These are phyloP conservation scores for Heritiera littoralis DNA, from an alignment of 345 rosid genomes.

Conservation along the genomic window DNA sequence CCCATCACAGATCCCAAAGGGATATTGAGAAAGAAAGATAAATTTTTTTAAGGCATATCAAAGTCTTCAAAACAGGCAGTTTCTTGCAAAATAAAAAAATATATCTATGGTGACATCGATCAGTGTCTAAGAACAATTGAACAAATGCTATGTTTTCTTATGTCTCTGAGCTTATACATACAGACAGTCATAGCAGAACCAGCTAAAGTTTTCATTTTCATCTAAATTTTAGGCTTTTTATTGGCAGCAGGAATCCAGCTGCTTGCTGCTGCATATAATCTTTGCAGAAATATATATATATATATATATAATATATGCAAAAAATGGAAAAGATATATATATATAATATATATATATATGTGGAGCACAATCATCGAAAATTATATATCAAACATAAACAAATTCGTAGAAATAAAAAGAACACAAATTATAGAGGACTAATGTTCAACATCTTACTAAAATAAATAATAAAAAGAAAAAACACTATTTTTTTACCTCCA, in stretches of 20 bases:
- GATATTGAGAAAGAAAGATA: conserved; percentile 11
- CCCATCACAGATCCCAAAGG: conserved; percentile 55
- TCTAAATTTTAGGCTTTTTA: conserved; percentile 17
- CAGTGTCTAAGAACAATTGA: neutral
- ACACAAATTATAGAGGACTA: conserved; percentile 9
- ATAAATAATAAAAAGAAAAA: conserved; percentile 1
- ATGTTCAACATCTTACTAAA: conserved; percentile 31
- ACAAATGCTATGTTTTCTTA: neutral
- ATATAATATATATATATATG: neutral
- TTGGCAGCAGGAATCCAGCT: conserved; percentile 14
- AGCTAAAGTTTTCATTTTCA: conserved; percentile 18
- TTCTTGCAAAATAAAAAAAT: neutral
- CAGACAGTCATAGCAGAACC: neutral
- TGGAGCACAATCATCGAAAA: neutral
- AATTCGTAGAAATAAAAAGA: conserved; percentile 13
- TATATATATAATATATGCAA: neutral
- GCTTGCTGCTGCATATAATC: conserved; percentile 20
- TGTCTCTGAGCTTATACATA: neutral
- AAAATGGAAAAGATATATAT: neutral
- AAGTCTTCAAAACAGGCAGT: neutral
- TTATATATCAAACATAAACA: neutral
- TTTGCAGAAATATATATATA: conserved; percentile 7
- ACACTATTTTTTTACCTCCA: conserved; percentile 19
- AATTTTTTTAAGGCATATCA: neutral
- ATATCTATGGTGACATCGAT: neutral